Conservation (phyloP, 768 basidiomycete species). For the Lentinula detonsa region DNA sequence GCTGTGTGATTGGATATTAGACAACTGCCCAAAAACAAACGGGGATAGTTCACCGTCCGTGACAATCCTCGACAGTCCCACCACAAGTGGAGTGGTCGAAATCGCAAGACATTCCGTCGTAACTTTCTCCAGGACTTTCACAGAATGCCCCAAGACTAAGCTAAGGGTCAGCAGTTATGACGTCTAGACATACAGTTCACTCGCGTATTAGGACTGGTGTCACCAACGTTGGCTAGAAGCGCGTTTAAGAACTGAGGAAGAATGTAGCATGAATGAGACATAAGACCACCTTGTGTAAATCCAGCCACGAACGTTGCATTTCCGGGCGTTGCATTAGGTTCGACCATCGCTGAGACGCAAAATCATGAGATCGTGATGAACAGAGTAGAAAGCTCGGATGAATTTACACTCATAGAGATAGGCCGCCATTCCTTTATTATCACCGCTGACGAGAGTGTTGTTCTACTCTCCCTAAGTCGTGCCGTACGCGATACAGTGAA, state of each 20-base stretch:
- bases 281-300: slow-evolving; percentile 58
- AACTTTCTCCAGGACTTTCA: slow-evolving; percentile 65
- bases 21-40: neutral
- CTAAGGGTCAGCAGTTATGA: neutral
- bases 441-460: slow-evolving; percentile 73
- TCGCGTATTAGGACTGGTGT: slow-evolving; percentile 76
- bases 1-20: slow-evolving; percentile 16
- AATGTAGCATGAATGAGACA: neutral
- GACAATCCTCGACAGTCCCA: slow-evolving; percentile 59
- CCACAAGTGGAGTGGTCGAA: slow-evolving; percentile 72
- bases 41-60: slow-evolving; percentile 48
- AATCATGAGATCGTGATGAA: slow-evolving; percentile 3
- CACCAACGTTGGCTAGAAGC: slow-evolving; percentile 66
- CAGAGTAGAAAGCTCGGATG: neutral
- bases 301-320: slow-evolving; percentile 68
- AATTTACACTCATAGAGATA: slow-evolving; percentile 65
- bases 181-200: slow-evolving; percentile 17
- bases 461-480: slow-evolving; percentile 38
- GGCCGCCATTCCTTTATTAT: slow-evolving; percentile 87
- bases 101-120: slow-evolving; percentile 66
- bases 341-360: slow-evolving; percentile 41
- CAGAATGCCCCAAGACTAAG: slow-evolving; percentile 66
- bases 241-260: too few species aligned
- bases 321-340: slow-evolving; percentile 63
- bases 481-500: neutral